Percentiles rank a stretch among this genome's conserved stretches.
Conservation (phyloP, 164 flowering plant genomes). For the Aristolochia californica region DNA sequence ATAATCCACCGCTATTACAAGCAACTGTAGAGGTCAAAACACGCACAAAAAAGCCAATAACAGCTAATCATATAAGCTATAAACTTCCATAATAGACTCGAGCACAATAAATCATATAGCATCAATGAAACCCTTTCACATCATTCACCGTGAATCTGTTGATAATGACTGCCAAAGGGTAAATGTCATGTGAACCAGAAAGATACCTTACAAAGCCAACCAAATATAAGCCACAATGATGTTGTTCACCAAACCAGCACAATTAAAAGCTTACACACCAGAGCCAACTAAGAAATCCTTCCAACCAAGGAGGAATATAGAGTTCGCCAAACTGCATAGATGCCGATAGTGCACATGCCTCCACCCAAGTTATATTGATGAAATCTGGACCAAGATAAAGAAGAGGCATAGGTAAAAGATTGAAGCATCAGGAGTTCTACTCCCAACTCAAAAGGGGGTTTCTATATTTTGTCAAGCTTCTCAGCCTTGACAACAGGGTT, state of each 20-base stretch:
- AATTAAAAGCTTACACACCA: constrained; percentile 23
- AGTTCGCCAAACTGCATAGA: constrained; percentile 17
- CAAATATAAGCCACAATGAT: constrained; percentile 13
- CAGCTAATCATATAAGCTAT: too few species aligned
- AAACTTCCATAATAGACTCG: too few species aligned
- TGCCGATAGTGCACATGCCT: constrained; percentile 15
- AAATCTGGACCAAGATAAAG: constrained; percentile 5
- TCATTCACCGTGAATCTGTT: background rate
- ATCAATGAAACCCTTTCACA: background rate
- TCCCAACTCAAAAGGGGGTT: background rate
- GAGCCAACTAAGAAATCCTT: constrained; percentile 18
- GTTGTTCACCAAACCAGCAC: constrained; percentile 20
- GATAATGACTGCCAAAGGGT: constrained; percentile 4
- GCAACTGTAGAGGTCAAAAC: too few species aligned
- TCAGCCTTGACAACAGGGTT: constrained; percentile 48
- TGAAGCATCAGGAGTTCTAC: constrained; percentile 5
- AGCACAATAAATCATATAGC: background rate
- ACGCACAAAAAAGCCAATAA: too few species aligned
- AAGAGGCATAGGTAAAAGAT: constrained; percentile 13
- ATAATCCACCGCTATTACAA: too few species aligned
- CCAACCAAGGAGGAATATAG: constrained; percentile 19
- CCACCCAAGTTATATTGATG: constrained; percentile 7
- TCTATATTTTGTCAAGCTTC: constrained; percentile 46
- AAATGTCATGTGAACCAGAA: constrained; percentile 11
- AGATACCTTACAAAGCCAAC: constrained; percentile 13